Evolutionary conservation across 345 rosid species (phyloP).

Genomic region (Xanthoceras sorbifolium): DNA sequence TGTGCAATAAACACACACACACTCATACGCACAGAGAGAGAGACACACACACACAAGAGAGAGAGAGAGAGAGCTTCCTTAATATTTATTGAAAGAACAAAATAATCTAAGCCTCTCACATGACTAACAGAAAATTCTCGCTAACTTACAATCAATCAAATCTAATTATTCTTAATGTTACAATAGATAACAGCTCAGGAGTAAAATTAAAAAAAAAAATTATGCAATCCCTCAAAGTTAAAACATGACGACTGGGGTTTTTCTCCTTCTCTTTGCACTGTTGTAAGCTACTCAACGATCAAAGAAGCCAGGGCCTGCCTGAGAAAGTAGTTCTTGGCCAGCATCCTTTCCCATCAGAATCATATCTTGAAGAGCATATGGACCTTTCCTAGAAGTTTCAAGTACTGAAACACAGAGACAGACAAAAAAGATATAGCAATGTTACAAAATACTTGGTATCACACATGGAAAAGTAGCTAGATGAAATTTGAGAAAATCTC

Average conservation of each 20-base stretch:
- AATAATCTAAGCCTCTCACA: conserved; percentile 19
- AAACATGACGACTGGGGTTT: conserved; percentile 10
- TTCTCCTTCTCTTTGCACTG: conserved; percentile 4
- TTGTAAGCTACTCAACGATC: conserved; percentile 39
- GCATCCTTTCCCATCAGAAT: conserved; percentile 86
- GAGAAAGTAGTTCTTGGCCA: conserved; percentile 83
- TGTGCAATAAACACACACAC: not conserved
- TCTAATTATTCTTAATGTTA: conserved; percentile 18
- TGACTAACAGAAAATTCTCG: conserved; percentile 4
- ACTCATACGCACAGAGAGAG: not conserved
- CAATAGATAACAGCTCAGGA: conserved; percentile 12
- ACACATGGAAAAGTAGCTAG: not conserved
- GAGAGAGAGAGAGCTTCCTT: not conserved
- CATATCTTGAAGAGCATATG: conserved; percentile 72
- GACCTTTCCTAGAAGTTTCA: conserved; percentile 86
- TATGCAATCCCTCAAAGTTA: conserved; percentile 18
- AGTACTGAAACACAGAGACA: conserved; percentile 60
- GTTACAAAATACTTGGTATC: not conserved
- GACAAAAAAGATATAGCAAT: conserved; percentile 14
- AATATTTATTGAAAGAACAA: conserved; percentile 14
- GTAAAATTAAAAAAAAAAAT: conserved; percentile 21
- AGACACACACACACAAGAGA: not conserved
- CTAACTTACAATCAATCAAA: conserved; percentile 26
- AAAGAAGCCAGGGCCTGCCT: conserved; percentile 87
- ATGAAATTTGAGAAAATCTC: not conserved